phyloP scores from a whole-genome alignment of 2,329 filamentous ascomycete species.

The Aspergillus jensenii region DNA sequence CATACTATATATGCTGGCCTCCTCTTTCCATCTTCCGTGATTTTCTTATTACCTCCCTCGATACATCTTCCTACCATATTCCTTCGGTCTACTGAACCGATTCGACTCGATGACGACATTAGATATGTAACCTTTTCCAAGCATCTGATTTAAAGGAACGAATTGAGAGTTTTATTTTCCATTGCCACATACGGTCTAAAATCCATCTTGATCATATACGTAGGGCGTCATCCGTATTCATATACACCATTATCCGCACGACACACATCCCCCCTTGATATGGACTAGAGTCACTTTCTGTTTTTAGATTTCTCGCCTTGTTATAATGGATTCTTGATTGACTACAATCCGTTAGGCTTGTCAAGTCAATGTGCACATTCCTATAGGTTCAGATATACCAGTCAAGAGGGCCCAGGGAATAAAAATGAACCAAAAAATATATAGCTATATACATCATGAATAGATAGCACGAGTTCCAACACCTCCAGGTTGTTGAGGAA shows the following conservation, averaged over 20 bases:
- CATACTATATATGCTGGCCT: neutral
- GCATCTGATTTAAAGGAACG: neutral
- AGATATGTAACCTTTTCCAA: slow-evolving; percentile 1
- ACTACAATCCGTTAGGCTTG: neutral
- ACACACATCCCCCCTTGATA: no score
- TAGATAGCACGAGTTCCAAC: neutral
- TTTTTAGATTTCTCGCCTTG: no score
- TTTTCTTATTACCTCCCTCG: slow-evolving; percentile 1
- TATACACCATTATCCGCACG: no score
- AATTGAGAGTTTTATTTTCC: slow-evolving; percentile 52
- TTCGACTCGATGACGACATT: neutral
- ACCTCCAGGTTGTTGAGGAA: neutral
- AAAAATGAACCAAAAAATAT: neutral
- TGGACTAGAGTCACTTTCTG: no score
- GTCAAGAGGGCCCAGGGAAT: neutral
- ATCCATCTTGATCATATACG: slow-evolving; percentile 50
- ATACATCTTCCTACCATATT: neutral
- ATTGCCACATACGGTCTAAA: slow-evolving; percentile 42
- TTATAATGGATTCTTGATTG: no score
- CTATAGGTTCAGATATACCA: neutral
- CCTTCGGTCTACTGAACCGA: slow-evolving; percentile 7
- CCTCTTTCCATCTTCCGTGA: neutral
- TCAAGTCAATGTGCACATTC: neutral
- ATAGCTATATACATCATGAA: neutral
- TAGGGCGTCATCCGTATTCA: no score